Evolutionary conservation across 148 eudicot species (phyloP).

Genomic region (Polygonum aviculare): DNA sequence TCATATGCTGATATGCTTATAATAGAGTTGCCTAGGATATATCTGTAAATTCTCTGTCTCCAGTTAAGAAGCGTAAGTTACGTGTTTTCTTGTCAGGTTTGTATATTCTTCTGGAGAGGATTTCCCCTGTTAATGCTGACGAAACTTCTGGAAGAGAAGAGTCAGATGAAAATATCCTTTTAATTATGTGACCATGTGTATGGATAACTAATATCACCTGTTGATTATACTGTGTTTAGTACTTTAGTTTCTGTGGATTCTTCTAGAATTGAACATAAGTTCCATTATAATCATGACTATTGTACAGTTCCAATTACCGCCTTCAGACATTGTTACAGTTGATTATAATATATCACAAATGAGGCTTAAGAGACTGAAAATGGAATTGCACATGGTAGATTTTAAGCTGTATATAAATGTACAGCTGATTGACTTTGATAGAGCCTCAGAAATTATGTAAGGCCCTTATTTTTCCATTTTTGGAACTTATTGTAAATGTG

Average conservation of each 20-base stretch:
- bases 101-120: background rate
- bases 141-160: background rate
- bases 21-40: background rate
- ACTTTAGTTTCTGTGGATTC: background rate
- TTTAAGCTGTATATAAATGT: too few species aligned
- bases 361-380: too few species aligned
- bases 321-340: too few species aligned
- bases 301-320: too few species aligned
- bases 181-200: background rate
- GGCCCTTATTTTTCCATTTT: too few species aligned
- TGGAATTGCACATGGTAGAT: too few species aligned
- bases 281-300: background rate
- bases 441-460: too few species aligned
- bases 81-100: background rate
- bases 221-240: background rate
- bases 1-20: slow-evolving; percentile 6
- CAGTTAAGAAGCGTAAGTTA: background rate
- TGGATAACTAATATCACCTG: background rate
- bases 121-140: background rate
- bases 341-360: too few species aligned
- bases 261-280: background rate
- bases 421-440: too few species aligned
- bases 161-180: slow-evolving; percentile 4
- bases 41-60: background rate
- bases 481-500: too few species aligned